Conservation (phyloP, 2,329 filamentous ascomycete species). For the Fusarium palustre region DNA sequence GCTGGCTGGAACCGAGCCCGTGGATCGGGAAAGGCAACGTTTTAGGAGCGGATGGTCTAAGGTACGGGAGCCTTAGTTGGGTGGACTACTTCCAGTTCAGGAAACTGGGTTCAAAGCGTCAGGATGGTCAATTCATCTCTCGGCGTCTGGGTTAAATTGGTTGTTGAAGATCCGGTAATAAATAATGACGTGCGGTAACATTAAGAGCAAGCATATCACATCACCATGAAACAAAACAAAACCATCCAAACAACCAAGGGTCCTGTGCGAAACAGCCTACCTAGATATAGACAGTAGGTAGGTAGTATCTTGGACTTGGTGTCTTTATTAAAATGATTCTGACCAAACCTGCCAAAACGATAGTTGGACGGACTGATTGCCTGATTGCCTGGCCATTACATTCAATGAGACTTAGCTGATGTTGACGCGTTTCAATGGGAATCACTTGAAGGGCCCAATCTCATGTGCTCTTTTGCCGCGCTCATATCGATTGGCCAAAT, state of each 20-base stretch:
- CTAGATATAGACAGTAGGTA: neutral
- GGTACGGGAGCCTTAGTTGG: conserved; percentile 31
- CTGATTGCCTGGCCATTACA: neutral
- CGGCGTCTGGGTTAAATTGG: conserved; percentile 37
- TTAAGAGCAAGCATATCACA: neutral
- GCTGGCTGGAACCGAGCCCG: conserved; percentile 31
- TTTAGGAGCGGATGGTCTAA: conserved; percentile 36
- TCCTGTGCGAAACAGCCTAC: conserved; percentile 12
- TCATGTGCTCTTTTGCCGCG: conserved; percentile 29
- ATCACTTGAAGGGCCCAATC: conserved; percentile 34
- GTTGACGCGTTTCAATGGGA: conserved; percentile 18
- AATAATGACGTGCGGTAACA: conserved; percentile 13
- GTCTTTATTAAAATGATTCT: neutral
- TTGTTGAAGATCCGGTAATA: conserved; percentile 29
- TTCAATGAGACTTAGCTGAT: no score
- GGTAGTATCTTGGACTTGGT: neutral
- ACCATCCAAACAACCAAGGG: neutral
- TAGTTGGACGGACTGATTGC: neutral
- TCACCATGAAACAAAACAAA: conserved; percentile 7
- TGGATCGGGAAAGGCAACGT: conserved; percentile 33
- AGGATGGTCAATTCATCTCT: conserved; percentile 27
- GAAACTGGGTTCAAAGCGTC: conserved; percentile 41
- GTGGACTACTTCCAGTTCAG: conserved; percentile 40
- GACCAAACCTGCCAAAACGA: neutral
- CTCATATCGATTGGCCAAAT: conserved; percentile 22